A percentile compares a stretch with the other conserved stretches of the same genome.
phyloP scores from a whole-genome alignment of 1,139 yeast species.

The Candida sojae region DNA sequence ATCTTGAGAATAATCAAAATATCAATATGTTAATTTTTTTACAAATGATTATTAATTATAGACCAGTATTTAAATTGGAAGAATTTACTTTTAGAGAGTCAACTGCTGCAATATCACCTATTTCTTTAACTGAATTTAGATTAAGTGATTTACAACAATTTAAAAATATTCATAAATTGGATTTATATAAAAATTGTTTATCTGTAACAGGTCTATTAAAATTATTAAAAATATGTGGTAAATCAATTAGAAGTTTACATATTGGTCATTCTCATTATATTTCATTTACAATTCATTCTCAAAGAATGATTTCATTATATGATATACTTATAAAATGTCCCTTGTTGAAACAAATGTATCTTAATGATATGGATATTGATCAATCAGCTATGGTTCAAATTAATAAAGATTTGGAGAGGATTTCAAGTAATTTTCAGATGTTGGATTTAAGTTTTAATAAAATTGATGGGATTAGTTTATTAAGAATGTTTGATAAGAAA shows the following conservation, averaged over 20 bases:
- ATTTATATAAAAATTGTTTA: slow-evolving; percentile 35
- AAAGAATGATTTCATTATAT: slow-evolving; percentile 18
- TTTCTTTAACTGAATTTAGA: slow-evolving; percentile 29
- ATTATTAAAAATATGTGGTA: slow-evolving; percentile 25
- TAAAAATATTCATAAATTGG: slow-evolving; percentile 26
- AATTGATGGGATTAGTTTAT: slow-evolving; percentile 43
- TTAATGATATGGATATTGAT: slow-evolving; percentile 42
- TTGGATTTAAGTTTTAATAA: slow-evolving; percentile 42
- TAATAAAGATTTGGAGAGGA: slow-evolving; percentile 22
- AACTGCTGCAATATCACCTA: slow-evolving; percentile 10
- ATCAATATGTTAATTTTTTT: slow-evolving; percentile 31
- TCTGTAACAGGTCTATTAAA: slow-evolving; percentile 34
- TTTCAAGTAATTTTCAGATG: slow-evolving; percentile 17
- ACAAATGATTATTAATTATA: slow-evolving; percentile 31
- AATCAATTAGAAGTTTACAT: slow-evolving; percentile 17
- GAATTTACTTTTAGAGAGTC: slow-evolving; percentile 35
- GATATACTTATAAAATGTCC: slow-evolving; percentile 29
- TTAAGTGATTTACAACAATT: slow-evolving; percentile 28
- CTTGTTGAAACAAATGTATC: slow-evolving; percentile 22
- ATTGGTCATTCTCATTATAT: slow-evolving; percentile 38
- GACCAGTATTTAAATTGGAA: slow-evolving; percentile 26
- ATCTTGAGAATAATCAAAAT: slow-evolving; percentile 36
- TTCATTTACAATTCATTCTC: slow-evolving; percentile 22
- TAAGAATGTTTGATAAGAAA: slow-evolving; percentile 25
- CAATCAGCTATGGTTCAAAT: slow-evolving; percentile 35